phyloP scores from a whole-genome alignment of 1,139 yeast species.

The Wickerhamomyces sp. region DNA sequence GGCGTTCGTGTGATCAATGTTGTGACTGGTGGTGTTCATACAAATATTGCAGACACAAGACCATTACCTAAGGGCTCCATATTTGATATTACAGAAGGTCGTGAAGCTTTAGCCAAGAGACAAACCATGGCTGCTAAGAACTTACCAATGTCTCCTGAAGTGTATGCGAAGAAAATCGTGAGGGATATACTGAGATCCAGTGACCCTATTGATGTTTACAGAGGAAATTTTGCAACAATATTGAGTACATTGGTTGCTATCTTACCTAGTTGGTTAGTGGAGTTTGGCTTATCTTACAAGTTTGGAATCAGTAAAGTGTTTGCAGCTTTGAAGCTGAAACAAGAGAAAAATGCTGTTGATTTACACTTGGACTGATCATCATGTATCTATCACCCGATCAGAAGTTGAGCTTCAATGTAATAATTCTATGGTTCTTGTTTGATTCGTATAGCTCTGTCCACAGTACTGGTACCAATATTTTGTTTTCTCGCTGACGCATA shows the following conservation, averaged over 20 bases:
- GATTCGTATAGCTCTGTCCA: too few relatives aligned
- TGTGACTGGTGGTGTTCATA: constrained; percentile 63
- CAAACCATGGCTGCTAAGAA: constrained; percentile 56
- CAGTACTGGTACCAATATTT: too few relatives aligned
- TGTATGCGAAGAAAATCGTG: constrained; percentile 51
- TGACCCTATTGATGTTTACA: constrained; percentile 44
- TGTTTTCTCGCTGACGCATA: too few relatives aligned
- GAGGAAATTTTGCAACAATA: constrained; percentile 45
- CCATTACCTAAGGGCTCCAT: constrained; percentile 52
- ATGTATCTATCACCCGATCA: neutral
- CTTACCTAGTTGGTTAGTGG: constrained; percentile 47
- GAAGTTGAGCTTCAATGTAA: too few relatives aligned
- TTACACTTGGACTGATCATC: constrained; percentile 16
- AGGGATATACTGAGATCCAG: constrained; percentile 37
- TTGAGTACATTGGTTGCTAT: constrained; percentile 27
- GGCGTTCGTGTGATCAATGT: constrained; percentile 69
- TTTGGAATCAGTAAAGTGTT: constrained; percentile 37
- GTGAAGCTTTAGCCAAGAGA: constrained; percentile 44
- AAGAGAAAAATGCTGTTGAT: constrained; percentile 12
- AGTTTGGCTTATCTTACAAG: constrained; percentile 37
- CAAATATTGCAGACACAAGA: constrained; percentile 53
- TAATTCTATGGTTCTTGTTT: too few relatives aligned
- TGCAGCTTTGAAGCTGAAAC: constrained; percentile 9
- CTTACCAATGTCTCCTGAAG: constrained; percentile 53
- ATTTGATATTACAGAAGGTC: constrained; percentile 48